These are phyloP conservation scores for Raffaelea arxii DNA, from an alignment of 2,329 filamentous ascomycete species.

Conservation along the genomic window DNA sequence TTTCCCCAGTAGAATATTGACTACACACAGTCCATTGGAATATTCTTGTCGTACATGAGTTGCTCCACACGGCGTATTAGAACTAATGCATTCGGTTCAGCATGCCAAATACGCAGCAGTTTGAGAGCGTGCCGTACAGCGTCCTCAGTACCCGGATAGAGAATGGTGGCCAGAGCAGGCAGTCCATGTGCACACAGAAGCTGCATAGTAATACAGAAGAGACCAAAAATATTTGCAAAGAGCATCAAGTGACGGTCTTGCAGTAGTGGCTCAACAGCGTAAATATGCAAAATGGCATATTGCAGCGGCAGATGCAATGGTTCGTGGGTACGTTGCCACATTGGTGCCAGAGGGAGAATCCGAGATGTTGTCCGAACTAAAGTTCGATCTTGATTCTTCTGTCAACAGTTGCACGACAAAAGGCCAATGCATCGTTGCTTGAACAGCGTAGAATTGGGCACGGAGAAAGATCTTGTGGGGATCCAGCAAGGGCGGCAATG, in stretches of 20 bases:
- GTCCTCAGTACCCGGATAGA: not conserved
- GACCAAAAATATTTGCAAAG: conserved; percentile 11
- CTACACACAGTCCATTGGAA: no score
- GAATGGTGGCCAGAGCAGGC: conserved; percentile 7
- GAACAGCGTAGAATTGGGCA: conserved; percentile 13
- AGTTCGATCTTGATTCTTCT: not conserved
- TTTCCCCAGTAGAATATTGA: no score
- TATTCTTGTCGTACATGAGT: not conserved
- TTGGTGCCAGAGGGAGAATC: not conserved
- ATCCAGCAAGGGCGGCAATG: conserved; percentile 7
- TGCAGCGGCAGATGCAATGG: not conserved
- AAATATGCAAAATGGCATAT: conserved; percentile 10
- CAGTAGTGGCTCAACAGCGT: conserved; percentile 11
- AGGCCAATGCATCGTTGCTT: conserved; percentile 13
- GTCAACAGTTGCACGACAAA: conserved; percentile 11
- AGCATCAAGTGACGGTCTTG: conserved; percentile 12
- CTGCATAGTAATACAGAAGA: conserved; percentile 11
- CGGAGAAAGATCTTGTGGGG: conserved; percentile 11
- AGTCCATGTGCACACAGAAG: conserved; percentile 10
- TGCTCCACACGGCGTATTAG: not conserved
- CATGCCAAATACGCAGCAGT: not conserved
- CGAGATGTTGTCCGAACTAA: not conserved
- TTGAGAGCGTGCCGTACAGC: not conserved
- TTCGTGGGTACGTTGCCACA: not conserved
- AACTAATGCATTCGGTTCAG: not conserved